Conservation (phyloP, 2,329 filamentous ascomycete species). For the Sclerotinia trifoliorum region DNA sequence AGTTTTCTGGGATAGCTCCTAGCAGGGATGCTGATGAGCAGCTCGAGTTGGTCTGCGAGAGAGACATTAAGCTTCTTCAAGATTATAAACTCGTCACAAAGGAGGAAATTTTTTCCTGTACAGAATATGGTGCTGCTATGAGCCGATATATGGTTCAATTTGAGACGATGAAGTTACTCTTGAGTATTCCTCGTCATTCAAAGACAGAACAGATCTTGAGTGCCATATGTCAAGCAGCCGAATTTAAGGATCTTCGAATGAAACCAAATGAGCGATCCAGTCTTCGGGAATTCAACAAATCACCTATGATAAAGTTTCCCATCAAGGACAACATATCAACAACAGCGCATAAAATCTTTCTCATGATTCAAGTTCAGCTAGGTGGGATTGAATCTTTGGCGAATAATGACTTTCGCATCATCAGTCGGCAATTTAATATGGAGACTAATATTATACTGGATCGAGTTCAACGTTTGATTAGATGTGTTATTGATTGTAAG, state of each 20-base stretch:
- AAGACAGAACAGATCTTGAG: slow-evolving; percentile 67
- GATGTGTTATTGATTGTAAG: slow-evolving; percentile 76
- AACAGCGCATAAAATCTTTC: slow-evolving; percentile 70
- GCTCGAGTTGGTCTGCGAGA: slow-evolving; percentile 68
- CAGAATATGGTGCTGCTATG: slow-evolving; percentile 77
- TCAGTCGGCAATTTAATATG: slow-evolving; percentile 55
- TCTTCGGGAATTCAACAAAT: slow-evolving; percentile 72
- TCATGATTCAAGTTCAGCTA: slow-evolving; percentile 75
- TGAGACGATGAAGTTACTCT: slow-evolving; percentile 71
- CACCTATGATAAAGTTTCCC: slow-evolving; percentile 65
- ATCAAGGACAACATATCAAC: slow-evolving; percentile 66
- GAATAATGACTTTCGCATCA: slow-evolving; percentile 55
- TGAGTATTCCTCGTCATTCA: slow-evolving; percentile 59
- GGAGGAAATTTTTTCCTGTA: slow-evolving; percentile 53
- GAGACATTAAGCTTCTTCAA: slow-evolving; percentile 64
- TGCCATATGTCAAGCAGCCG: slow-evolving; percentile 63
- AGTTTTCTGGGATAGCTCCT: slow-evolving; percentile 54
- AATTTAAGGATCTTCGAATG: slow-evolving; percentile 72
- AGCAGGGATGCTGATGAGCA: slow-evolving; percentile 57
- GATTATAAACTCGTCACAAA: slow-evolving; percentile 56
- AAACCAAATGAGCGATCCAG: slow-evolving; percentile 65
- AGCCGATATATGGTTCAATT: slow-evolving; percentile 78
- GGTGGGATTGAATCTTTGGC: slow-evolving; percentile 62
- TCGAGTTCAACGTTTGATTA: slow-evolving; percentile 65
- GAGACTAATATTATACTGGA: slow-evolving; percentile 67